Percentiles rank a stretch among this genome's conserved stretches.
Conservation (phyloP, 2,329 filamentous ascomycete genomes). For the Cadophora luteo-olivacea region DNA sequence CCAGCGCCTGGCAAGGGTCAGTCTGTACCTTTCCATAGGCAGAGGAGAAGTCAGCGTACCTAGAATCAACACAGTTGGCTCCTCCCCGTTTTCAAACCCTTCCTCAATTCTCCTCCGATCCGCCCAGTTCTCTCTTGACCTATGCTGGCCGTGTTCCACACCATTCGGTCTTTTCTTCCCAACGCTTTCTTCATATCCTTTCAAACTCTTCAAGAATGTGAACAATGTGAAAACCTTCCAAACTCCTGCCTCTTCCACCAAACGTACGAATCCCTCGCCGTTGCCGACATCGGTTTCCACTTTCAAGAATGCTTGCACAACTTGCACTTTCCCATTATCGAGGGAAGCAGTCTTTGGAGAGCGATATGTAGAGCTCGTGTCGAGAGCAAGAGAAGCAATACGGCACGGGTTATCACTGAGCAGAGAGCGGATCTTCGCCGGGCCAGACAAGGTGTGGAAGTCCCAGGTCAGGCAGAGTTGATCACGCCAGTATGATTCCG, state of each 20-base stretch:
- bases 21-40: slow-evolving; percentile 53
- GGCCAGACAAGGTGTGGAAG: slow-evolving; percentile 57
- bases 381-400: slow-evolving; percentile 48
- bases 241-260: slow-evolving; percentile 49
- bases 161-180: slow-evolving; percentile 59
- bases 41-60: slow-evolving; percentile 51
- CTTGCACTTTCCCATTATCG: slow-evolving; percentile 48
- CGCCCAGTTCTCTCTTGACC: slow-evolving; percentile 64
- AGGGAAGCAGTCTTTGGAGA: slow-evolving; percentile 53
- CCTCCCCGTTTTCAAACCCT: slow-evolving; percentile 49
- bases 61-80: slow-evolving; percentile 65
- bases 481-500: slow-evolving; percentile 63
- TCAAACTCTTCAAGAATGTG: slow-evolving; percentile 62
- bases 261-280: slow-evolving; percentile 62
- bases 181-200: slow-evolving; percentile 57
- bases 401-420: slow-evolving; percentile 40
- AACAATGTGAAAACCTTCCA: slow-evolving; percentile 72
- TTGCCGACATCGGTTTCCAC: slow-evolving; percentile 59
- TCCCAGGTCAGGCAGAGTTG: slow-evolving; percentile 63
- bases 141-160: slow-evolving; percentile 59
- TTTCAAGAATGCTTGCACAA: slow-evolving; percentile 62
- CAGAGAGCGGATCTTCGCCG: slow-evolving; percentile 45
- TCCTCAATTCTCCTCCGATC: slow-evolving; percentile 57
- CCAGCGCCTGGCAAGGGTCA: slow-evolving; percentile 55
- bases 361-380: slow-evolving; percentile 31